Evolutionary conservation across 2,329 filamentous ascomycete species (phyloP).

Genomic region (Cercospora berteroae): DNA sequence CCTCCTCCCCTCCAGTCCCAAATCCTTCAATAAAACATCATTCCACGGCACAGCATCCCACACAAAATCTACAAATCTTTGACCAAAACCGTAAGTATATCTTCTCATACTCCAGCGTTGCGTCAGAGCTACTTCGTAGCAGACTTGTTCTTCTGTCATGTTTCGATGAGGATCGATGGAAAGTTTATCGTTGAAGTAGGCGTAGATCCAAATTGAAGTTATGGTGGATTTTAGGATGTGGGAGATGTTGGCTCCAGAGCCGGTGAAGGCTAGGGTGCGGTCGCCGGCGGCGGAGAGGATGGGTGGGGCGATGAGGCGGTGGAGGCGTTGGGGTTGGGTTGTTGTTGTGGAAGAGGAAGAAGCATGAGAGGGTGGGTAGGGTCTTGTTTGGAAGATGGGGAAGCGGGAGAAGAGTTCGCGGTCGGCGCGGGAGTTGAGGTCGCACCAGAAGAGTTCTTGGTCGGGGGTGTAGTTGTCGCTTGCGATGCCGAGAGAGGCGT

Average conservation of each 20-base stretch:
- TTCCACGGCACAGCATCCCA: conserved; percentile 18
- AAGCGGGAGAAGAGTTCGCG: conserved; percentile 15
- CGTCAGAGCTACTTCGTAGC: conserved; percentile 7
- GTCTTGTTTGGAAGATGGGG: conserved; percentile 2
- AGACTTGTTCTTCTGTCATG: background rate
- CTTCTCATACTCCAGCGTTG: conserved; percentile 15
- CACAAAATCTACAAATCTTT: conserved; percentile 15
- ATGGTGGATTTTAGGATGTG: conserved; percentile 15
- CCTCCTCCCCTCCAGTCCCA: conserved; percentile 15
- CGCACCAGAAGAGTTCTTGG: conserved; percentile 10
- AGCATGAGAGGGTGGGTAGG: conserved; percentile 1
- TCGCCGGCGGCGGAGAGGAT: conserved; percentile 9
- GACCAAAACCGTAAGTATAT: conserved; percentile 18
- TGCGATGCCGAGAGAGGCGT: conserved; percentile 18
- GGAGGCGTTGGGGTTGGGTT: conserved; percentile 14
- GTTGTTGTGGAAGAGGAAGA: background rate
- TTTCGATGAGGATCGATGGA: conserved; percentile 7
- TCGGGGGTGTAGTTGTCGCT: conserved; percentile 11
- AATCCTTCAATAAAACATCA: conserved; percentile 18
- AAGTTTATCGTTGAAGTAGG: conserved; percentile 17
- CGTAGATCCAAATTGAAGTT: conserved; percentile 17
- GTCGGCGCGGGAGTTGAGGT: conserved; percentile 15
- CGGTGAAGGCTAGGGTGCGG: conserved; percentile 14
- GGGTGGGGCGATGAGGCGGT: conserved; percentile 17
- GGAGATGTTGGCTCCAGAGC: conserved; percentile 14